Base-by-base conservation (phyloP, 192 early-diverging fungal genomes). In the Powellomyces hirtus region DNA sequence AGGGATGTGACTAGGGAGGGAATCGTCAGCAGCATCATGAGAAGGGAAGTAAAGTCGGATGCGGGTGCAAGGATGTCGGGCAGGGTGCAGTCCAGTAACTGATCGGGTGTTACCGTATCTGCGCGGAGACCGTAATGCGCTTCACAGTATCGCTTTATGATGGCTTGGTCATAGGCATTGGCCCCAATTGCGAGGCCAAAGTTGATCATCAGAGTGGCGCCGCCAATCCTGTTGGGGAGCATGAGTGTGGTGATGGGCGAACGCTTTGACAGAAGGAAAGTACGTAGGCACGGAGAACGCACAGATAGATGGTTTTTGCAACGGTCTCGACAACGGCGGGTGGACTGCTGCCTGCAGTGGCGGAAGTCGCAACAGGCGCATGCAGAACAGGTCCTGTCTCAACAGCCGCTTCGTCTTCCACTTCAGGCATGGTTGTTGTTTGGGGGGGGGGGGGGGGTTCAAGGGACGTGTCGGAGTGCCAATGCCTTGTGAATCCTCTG, bases 31-130 rank as follows among this genome's bases (percentile, higher is more conserved):
- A 64, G 16, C 18, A 34, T 33, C 13, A 50, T 3, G 22, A 64
- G 42, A 14, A 49, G 18, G 30, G 42, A 20, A 14, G 26, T 1
- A 22, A 50, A 64, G 1, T 24, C 20, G 20, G 62, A 38, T 27
- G 62, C 62, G 0, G 62, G 62, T 0, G 18, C 42, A 20, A 64
- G 20, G 31, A 64, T 45, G 24, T 30, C 62, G 5, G 62, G 46
- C n/a, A 64, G 14, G 44, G n/a, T 50, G 49, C 62, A 64, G 35
- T 64, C 62, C 27, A 49, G 46, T 3, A 24, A n/a, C n/a, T n/a
- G n/a, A n/a, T n/a, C 16, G 46, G 46, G 46, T 24, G 46, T 24
- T 18, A 5, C 16, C 46, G n/a, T 16, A 24, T 49, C 46, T 5
- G n/a, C 14, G 46, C 46, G n/a, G 16, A 24, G n/a, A 49, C 2